Conservation (phyloP, 2,329 filamentous ascomycete species). For the Bipolaris zeicola region DNA sequence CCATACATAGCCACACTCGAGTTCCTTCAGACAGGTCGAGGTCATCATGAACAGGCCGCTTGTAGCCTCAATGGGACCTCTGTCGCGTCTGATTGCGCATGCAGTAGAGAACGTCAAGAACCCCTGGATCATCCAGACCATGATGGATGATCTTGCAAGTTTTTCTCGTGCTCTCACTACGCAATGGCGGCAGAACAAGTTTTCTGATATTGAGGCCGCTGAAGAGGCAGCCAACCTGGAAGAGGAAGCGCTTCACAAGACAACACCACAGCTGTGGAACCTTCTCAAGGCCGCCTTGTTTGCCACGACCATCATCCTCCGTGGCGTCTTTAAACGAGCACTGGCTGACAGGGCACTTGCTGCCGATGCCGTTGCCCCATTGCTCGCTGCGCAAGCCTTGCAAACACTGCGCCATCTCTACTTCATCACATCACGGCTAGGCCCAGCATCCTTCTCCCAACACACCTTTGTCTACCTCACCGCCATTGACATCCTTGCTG, state of each 20-base stretch:
- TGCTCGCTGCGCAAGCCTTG: conserved; percentile 72
- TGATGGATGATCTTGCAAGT: conserved; percentile 68
- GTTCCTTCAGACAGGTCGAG: conserved; percentile 66
- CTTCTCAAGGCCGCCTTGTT: conserved; percentile 78
- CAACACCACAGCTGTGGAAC: conserved; percentile 75
- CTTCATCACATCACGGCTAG: conserved; percentile 79
- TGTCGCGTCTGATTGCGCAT: conserved; percentile 69
- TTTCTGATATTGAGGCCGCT: conserved; percentile 73
- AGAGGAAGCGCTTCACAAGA: conserved; percentile 67
- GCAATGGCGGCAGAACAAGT: conserved; percentile 75
- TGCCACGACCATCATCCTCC: conserved; percentile 73
- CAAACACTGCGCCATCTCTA: conserved; percentile 76
- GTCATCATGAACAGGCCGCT: conserved; percentile 65
- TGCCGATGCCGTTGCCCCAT: conserved; percentile 63
- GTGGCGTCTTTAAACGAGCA: conserved; percentile 71
- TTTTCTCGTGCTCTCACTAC: conserved; percentile 71
- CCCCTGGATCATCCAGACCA: conserved; percentile 55
- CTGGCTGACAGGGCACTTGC: conserved; percentile 63
- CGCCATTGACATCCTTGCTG: conserved; percentile 78
- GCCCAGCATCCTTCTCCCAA: conserved; percentile 76
- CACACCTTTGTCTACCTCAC: conserved; percentile 84
- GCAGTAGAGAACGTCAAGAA: conserved; percentile 64
- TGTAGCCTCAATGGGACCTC: conserved; percentile 68
- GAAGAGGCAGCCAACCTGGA: conserved; percentile 69
- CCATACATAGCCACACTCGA: conserved; percentile 53